phyloP scores from a whole-genome alignment of 1,139 yeast species.

The Taphrina flavorubra region DNA sequence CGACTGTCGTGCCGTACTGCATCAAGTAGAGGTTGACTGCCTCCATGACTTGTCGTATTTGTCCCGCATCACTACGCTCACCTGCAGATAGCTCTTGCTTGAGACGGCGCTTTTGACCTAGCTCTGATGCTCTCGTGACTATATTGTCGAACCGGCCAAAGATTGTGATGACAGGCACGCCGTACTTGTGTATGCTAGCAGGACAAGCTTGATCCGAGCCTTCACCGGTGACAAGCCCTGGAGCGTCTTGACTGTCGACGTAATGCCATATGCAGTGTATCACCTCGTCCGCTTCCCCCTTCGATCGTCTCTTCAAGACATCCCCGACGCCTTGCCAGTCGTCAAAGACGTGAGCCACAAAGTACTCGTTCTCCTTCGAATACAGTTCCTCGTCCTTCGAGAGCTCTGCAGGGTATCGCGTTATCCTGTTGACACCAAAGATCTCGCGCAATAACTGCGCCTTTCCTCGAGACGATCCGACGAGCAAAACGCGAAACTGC shows the following conservation, averaged over 20 bases:
- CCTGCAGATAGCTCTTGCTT: not conserved
- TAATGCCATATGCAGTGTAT: constrained; percentile 39
- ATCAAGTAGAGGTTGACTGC: constrained; percentile 42
- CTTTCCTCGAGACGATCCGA: constrained; percentile 39
- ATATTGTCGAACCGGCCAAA: constrained; percentile 38
- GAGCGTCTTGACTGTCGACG: constrained; percentile 31
- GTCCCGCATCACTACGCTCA: constrained; percentile 20
- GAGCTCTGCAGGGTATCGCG: constrained; percentile 35
- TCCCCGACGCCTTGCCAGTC: constrained; percentile 26
- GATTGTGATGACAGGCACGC: constrained; percentile 31
- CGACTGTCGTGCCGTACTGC: constrained; percentile 14
- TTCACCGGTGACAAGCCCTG: constrained; percentile 5
- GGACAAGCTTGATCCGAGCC: constrained; percentile 23
- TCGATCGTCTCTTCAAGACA: constrained; percentile 18
- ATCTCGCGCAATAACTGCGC: constrained; percentile 37
- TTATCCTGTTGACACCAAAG: constrained; percentile 38
- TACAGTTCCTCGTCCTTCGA: constrained; percentile 38
- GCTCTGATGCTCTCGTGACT: constrained; percentile 21
- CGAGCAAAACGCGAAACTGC: constrained; percentile 29
- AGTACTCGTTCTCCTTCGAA: constrained; percentile 35
- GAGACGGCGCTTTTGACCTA: constrained; percentile 22
- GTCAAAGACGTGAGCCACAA: constrained; percentile 38
- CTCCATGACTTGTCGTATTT: constrained; percentile 42
- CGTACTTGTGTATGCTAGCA: constrained; percentile 1
- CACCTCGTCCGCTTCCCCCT: constrained; percentile 34